Conservation (phyloP, 1,139 yeast genomes). For the Maudiozyma humilis region DNA sequence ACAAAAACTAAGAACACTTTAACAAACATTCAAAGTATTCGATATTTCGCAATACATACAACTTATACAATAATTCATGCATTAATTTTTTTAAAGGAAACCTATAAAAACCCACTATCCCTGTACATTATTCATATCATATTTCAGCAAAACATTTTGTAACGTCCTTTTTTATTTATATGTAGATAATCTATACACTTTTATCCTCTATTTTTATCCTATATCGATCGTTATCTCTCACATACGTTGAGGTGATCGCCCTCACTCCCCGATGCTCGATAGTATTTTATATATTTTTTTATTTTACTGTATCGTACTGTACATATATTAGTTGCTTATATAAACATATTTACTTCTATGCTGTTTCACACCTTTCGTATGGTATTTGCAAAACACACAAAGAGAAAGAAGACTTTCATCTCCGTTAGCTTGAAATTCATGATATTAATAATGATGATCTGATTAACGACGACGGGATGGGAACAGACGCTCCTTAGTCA, state of each 20-base stretch:
- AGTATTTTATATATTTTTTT: neutral
- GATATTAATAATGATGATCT: neutral
- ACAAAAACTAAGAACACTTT: neutral
- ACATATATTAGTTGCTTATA: slow-evolving; percentile 6
- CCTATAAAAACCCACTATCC: too few species aligned
- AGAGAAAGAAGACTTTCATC: slow-evolving; percentile 2
- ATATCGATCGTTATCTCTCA: too few species aligned
- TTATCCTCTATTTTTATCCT: too few species aligned
- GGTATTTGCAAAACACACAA: slow-evolving; percentile 4
- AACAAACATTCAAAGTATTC: neutral
- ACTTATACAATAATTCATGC: neutral
- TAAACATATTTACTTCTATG: slow-evolving; percentile 5
- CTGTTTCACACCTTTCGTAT: neutral
- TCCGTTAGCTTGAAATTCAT: neutral
- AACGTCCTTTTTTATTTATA: too few species aligned
- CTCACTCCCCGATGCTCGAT: too few species aligned
- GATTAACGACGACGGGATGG: slow-evolving; percentile 19
- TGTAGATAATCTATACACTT: too few species aligned
- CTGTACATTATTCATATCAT: too few species aligned
- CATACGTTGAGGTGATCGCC: too few species aligned
- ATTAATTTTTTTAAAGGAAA: neutral
- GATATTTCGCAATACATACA: neutral
- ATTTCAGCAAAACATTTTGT: too few species aligned
- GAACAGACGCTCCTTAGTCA: slow-evolving; percentile 29
- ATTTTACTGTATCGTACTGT: slow-evolving; percentile 5